Base-by-base conservation (phyloP, 352 stramenopile genomes). In the Albugo laibachii region DNA sequence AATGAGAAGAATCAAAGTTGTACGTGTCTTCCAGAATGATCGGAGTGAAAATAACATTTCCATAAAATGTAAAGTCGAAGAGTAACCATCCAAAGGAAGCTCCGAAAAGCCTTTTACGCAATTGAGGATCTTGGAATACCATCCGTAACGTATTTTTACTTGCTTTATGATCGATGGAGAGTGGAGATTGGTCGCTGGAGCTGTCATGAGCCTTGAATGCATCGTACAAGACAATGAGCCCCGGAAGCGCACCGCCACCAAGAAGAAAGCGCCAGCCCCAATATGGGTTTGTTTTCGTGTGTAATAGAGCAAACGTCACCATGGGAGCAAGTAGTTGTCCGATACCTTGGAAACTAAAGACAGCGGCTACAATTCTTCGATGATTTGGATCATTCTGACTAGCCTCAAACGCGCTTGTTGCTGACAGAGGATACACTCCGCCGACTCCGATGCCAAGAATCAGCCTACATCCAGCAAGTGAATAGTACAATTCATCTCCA, bases 1-100 rank as follows among this genome's bases (percentile, higher is more conserved):
- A 56, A 48, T 78, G 67, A 39, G 63, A 65, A 21, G 66, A 71
- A 40, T 73, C 63, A 48, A 69, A 70, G 3, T 59, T 69, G 40
- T 73, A 82, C 8, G 70, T 73, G 51, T 81, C 72, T 47, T 82
- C 56, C 10, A 92, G 44, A 48, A 92, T 82, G 38, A 82, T 76
- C 1, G 78, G 73, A 36, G 75, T 85, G 56, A 94, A 94, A 49
- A 94, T 71, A 37, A 85, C 61, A 53, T 94, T 92, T 31, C 72
- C 81, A 54, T 94, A 94, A 42, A 92, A 94, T 8, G 75, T 74
- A 27, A 95, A 66, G 62, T 95, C 84, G 52, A 94, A 94, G 11
- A 95, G 60, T 53, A 95, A 94, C 84, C 84, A 95, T n/a, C 69
- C 78, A 12, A 77, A 52, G n/a, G 66, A 65, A 1, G 83, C 85